Evolutionary conservation across 164 flowering plant species (phyloP), one percentile per base, ranked within the genome.

Genomic region (Sextonia rubra): DNA sequence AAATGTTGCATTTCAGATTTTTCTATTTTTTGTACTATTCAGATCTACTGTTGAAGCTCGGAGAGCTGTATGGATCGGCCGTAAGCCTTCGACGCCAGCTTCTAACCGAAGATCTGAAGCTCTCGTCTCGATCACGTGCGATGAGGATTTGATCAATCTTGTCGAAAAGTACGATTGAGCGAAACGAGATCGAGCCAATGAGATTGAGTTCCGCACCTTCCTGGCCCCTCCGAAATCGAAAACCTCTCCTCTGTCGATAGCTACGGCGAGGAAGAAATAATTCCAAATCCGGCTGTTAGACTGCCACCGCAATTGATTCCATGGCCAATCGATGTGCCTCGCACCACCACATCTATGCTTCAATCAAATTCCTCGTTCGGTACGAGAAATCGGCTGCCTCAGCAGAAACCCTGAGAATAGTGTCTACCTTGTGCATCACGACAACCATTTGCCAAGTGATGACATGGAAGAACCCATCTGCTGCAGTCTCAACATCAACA

Each of bases 41-140:
- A 92, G 98, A 94, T 77, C 77, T 92, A 49, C 15, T 85, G 83
- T 66, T 79, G 85, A 94, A 90, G 87, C 80, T n/a, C n/a, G n/a
- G n/a, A n/a, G n/a, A n/a, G n/a, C n/a, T n/a, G n/a, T n/a, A n/a
- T n/a, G n/a, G n/a, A n/a, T n/a, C n/a, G n/a, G n/a, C n/a, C n/a
- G n/a, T n/a, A n/a, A n/a, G n/a, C n/a, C n/a, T n/a, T n/a, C n/a
- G n/a, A n/a, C n/a, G n/a, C n/a, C n/a, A n/a, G n/a, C n/a, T n/a
- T n/a, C n/a, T n/a, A n/a, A n/a, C 82, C 3, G 98, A 91, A 62
- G 99, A 94, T 77, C 84, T 94, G 99, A 94, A 70, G 99, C 95
- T 4, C 73, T 94, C 76, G 86, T 94, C 0, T 86, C 99, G 12
- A 73, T 94, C 68, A 91, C 90, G 60, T 91, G 88, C 72, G 94